Base-by-base conservation (phyloP, 139 green algal species). In the Chlorokybus atmophyticus region DNA sequence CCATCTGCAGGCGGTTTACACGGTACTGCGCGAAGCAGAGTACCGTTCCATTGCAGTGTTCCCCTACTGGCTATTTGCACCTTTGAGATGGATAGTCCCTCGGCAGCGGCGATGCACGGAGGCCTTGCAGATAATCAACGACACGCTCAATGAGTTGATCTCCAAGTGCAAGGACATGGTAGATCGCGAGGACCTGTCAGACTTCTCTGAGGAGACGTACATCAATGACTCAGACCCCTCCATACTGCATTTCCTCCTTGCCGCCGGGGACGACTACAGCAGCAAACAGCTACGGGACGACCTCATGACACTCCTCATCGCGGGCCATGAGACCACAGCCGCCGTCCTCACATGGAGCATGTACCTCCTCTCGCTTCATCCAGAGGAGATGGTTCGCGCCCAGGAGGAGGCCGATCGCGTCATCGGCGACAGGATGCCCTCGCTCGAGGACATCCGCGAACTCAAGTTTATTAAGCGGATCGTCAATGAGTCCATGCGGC, bases 1-100 rank as follows among this genome's bases (percentile, higher is more conserved):
- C n/a, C n/a, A n/a, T n/a, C n/a, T n/a, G n/a, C n/a, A 93, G 78
- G 89, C 89, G 0, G 89, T 97, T 52, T 97, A 97, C 75, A 90
- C 80, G 2, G 68, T 79, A 1, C 75, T 97, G 49, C 73, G 82
- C 2, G 89, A 97, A 67, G 86, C 87, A 0, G 89, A 96, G 80
- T 84, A 94, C 72, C 78, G 89, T 47, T 83, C 64, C 65, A 88
- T 80, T 4, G 73, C 77, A 39, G 73, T 82, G 50, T 72, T 97
- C 27, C 78, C 87, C 4, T 97, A 97, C 76, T 97, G 89, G 89
- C 71, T 72, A 17, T 47, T 73, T 27, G 63, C 77, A n/a, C 72
- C 68, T n/a, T 57, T 89, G 14, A 30, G 52, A 1, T 60, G 28
- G 49, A 50, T 91, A 4, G 75, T 93, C 32, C 82, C 83, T 23